Evolutionary conservation across 495 filamentous ascomycete genomes (phyloP).

Genomic region (Pseudomonodictys pantanalensis): DNA sequence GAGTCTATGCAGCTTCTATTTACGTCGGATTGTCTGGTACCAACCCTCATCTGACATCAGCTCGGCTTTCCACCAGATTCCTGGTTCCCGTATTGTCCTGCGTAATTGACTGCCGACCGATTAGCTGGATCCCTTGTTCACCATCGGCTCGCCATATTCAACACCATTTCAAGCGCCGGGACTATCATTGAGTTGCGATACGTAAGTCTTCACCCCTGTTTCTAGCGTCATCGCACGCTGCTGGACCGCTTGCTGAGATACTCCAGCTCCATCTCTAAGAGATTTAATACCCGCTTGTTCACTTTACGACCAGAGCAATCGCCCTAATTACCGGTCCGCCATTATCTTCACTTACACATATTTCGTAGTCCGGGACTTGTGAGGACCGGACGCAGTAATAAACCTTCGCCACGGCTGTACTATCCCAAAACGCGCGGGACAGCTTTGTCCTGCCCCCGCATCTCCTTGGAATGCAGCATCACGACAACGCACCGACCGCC

Average conservation of each 20-base stretch:
- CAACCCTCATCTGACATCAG: too few relatives aligned
- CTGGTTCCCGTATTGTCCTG: background rate
- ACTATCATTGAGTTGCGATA: slow-evolving; percentile 20
- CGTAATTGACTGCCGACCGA: slow-evolving; percentile 6
- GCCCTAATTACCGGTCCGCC: background rate
- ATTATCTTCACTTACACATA: slow-evolving; percentile 27
- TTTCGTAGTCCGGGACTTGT: slow-evolving; percentile 32
- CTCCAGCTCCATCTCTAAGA: slow-evolving; percentile 21
- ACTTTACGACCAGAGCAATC: slow-evolving; percentile 10
- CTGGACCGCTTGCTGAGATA: background rate
- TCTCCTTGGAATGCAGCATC: slow-evolving; percentile 84
- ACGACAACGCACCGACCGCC: slow-evolving; percentile 57
- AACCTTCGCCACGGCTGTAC: slow-evolving; percentile 64
- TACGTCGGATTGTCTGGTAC: too few relatives aligned
- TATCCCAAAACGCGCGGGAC: slow-evolving; percentile 68
- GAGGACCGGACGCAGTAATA: slow-evolving; percentile 44
- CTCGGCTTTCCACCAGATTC: background rate
- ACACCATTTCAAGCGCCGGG: slow-evolving; percentile 4
- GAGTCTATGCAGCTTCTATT: slow-evolving; percentile 1
- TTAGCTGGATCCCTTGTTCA: slow-evolving; percentile 7
- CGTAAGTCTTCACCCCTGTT: slow-evolving; percentile 6
- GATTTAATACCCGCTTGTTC: slow-evolving; percentile 21
- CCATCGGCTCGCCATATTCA: slow-evolving; percentile 10
- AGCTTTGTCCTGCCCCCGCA: slow-evolving; percentile 70
- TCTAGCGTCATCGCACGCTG: background rate